A percentile compares a stretch with the other conserved stretches of the same genome.
These are phyloP conservation scores for Xylaria polymorpha DNA, from an alignment of 2,329 filamentous ascomycete species.

Conservation along the genomic window DNA sequence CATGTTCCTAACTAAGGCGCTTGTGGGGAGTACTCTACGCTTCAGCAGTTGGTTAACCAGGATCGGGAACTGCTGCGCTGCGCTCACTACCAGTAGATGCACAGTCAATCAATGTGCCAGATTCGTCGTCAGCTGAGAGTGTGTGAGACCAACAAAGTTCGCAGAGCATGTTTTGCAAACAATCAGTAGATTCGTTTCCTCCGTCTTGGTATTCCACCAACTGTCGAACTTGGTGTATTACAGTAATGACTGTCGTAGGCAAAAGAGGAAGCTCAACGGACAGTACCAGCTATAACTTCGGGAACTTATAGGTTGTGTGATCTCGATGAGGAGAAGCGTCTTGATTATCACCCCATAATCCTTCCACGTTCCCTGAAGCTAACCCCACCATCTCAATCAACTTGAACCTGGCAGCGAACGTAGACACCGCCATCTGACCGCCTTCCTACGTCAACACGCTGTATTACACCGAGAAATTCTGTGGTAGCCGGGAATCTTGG, in stretches of 20 bases:
- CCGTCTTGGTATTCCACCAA: not conserved
- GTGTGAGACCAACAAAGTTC: conserved; percentile 19
- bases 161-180: conserved; percentile 7
- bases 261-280: conserved; percentile 12
- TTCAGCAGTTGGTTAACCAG: not conserved
- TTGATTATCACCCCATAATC: conserved; percentile 4
- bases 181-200: conserved; percentile 7
- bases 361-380: not conserved
- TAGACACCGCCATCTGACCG: conserved; percentile 18
- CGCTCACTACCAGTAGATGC: conserved; percentile 16
- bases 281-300: not conserved
- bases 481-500: conserved; percentile 15
- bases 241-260: not conserved
- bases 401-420: conserved; percentile 10
- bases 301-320: conserved; percentile 8
- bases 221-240: not conserved
- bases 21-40: not conserved
- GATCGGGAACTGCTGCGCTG: conserved; percentile 2
- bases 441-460: conserved; percentile 12
- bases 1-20: not conserved
- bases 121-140: conserved; percentile 23
- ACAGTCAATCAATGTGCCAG: conserved; percentile 29
- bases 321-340: conserved; percentile 17
- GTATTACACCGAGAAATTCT: conserved; percentile 19
- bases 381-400: conserved; percentile 9